Percentiles rank a stretch among this genome's conserved stretches.
These are phyloP conservation scores for Russula compacta DNA, from an alignment of 768 basidiomycete species.

Conservation along the genomic window DNA sequence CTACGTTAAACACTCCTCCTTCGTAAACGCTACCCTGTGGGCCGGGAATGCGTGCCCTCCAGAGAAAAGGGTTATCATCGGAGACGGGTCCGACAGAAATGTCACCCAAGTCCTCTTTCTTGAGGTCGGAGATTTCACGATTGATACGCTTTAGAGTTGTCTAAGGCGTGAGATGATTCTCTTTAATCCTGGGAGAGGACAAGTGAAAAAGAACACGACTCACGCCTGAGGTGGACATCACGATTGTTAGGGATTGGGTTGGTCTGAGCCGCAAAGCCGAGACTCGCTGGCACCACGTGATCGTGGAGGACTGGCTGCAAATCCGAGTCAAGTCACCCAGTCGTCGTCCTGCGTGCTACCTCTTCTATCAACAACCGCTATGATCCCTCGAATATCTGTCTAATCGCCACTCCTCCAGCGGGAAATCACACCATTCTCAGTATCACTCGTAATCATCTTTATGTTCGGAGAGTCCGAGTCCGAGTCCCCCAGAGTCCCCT, in stretches of 20 bases:
- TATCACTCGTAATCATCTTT: not conserved
- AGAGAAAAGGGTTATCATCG: conserved; percentile 56
- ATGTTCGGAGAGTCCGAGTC: conserved; percentile 84
- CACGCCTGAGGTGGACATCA: conserved; percentile 15
- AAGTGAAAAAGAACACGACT: not conserved
- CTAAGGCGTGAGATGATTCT: conserved; percentile 22
- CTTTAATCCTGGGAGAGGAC: not conserved
- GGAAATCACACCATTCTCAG: not conserved
- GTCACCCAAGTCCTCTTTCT: conserved; percentile 73
- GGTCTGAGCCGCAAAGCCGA: not conserved
- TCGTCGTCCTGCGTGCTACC: not conserved
- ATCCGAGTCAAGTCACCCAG: not conserved
- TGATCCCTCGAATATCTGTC: conserved; percentile 51
- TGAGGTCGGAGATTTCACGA: conserved; percentile 69
- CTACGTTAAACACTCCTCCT: conserved; percentile 63
- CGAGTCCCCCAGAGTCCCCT: conserved; percentile 69
- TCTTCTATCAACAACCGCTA: conserved; percentile 23
- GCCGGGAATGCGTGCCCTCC: conserved; percentile 73
- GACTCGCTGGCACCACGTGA: conserved; percentile 1
- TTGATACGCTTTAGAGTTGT: conserved; percentile 77
- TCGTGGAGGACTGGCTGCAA: not conserved
- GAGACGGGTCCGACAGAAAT: conserved; percentile 59
- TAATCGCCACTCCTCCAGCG: conserved; percentile 15
- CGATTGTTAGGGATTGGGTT: no score
- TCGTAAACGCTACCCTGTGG: conserved; percentile 80